Evolutionary conservation across 2,329 filamentous ascomycete genomes (phyloP).

Genomic region (Cladosporium sp.): DNA sequence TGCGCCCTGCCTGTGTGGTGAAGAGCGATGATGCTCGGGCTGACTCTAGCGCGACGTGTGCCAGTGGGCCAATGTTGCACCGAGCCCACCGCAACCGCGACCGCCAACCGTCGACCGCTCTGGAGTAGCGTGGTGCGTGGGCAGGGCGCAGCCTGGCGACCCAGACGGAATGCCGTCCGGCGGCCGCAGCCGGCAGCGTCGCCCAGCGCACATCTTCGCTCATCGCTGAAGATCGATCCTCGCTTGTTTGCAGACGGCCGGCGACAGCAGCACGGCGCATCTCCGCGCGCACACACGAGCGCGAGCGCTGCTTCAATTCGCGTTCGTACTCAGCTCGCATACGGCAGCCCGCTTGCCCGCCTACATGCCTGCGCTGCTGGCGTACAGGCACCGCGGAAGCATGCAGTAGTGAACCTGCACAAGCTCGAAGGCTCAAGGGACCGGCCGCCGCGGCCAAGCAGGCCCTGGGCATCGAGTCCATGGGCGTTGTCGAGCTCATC

Average conservation of each 20-base stretch:
- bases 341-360: not conserved
- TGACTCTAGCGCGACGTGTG: slow-evolving; percentile 9
- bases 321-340: not conserved
- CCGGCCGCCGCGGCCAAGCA: slow-evolving; percentile 14
- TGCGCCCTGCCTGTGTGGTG: not conserved
- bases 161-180: slow-evolving; percentile 1
- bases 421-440: slow-evolving; percentile 15
- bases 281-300: no score
- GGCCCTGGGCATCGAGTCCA: slow-evolving; percentile 15
- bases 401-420: slow-evolving; percentile 18
- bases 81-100: not conserved
- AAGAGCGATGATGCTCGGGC: slow-evolving; percentile 1
- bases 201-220: not conserved
- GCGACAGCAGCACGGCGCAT: no score
- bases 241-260: not conserved
- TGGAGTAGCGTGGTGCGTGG: slow-evolving; percentile 1
- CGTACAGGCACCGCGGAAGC: slow-evolving; percentile 3
- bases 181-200: not conserved
- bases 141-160: not conserved
- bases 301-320: no score
- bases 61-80: slow-evolving; percentile 11
- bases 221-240: not conserved
- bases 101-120: not conserved
- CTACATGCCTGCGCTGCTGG: not conserved
- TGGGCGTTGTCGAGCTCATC: slow-evolving; percentile 2